Base-by-base conservation (phyloP, 179 eudicot species). In the Gypsophila paniculata region DNA sequence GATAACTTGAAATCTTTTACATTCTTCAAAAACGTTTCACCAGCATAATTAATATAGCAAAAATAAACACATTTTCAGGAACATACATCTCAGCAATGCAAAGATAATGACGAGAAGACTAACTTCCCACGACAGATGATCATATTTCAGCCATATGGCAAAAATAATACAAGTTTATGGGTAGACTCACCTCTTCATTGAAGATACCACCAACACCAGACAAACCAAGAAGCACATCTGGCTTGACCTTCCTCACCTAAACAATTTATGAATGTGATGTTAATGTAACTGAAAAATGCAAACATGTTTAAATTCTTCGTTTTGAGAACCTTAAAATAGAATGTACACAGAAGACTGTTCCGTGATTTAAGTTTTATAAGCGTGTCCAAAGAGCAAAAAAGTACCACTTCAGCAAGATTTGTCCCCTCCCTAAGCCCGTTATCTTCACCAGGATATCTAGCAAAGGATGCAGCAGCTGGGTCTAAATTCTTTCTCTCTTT, bases 191-290 rank as follows among this genome's bases (percentile, higher is more conserved):
- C 96, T 90, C 90, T 79, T 92, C 89, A 82, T 68, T 84, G 82
- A 95, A 95, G 82, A 95, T 76, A 65, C 98, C 99, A 4, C 99
- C 98, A 79, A 90, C 96, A 73, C 99, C 99, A 72, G 99, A 95
- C 78, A 95, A 82, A 77, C 99, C 99, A 83, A 92, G 96, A 78
- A 95, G 96, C 79, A 95, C 98, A 74, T 95, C 89, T 55, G 98
- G 99, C 86, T 92, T 95, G 69, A 92, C 96, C 83, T 92, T 92
- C 49, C 79, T 88, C 63, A 95, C 96, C 98, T 92, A 86, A 72
- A 82, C 21, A 76, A 72, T 38, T 58, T 7, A 73, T 51, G 5
- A 63, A 32, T 67, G 36, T 57, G 22, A 53, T 51, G 67, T 65
- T 48, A 70, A 65, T 29, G 38, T 61, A 42, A 21, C 21, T 8